These are phyloP conservation scores for Neurospora crassa DNA, from an alignment of 2,329 filamentous ascomycete species.

Conservation along the genomic window DNA sequence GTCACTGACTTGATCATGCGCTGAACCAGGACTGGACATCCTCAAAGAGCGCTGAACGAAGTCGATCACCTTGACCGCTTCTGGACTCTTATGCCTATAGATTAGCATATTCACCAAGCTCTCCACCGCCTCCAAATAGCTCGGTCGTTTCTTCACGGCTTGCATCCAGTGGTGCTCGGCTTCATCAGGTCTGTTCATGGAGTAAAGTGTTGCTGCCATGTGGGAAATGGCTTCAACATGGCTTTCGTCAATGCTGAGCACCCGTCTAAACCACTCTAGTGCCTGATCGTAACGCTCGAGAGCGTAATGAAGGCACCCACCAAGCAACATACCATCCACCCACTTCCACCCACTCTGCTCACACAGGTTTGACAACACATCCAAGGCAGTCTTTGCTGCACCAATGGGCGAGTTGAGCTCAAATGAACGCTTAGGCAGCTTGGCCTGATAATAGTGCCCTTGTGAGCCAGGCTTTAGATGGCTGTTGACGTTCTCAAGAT, in stretches of 20 bases:
- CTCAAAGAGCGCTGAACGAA: slow-evolving; percentile 69
- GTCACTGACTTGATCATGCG: slow-evolving; percentile 17
- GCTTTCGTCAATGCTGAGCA: slow-evolving; percentile 48
- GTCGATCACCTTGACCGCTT: slow-evolving; percentile 81
- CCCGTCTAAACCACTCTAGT: slow-evolving; percentile 62
- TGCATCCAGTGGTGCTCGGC: slow-evolving; percentile 78
- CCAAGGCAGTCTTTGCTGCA: slow-evolving; percentile 54
- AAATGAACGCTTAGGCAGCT: not conserved
- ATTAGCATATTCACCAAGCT: slow-evolving; percentile 60
- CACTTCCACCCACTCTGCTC: slow-evolving; percentile 77
- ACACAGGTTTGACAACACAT: slow-evolving; percentile 65
- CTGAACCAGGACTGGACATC: slow-evolving; percentile 21
- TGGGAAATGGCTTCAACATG: slow-evolving; percentile 94
- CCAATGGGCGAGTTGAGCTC: not conserved
- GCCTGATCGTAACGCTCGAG: slow-evolving; percentile 75
- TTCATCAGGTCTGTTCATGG: slow-evolving; percentile 71
- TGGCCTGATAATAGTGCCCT: not conserved
- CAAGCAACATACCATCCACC: slow-evolving; percentile 86
- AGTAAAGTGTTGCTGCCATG: slow-evolving; percentile 78
- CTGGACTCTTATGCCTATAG: slow-evolving; percentile 55
- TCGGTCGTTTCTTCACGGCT: slow-evolving; percentile 74
- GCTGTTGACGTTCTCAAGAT: not conserved
- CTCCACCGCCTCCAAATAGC: slow-evolving; percentile 90
- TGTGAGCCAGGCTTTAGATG: not conserved
- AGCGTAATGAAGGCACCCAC: slow-evolving; percentile 86